Conservation (phyloP, 2,329 filamentous ascomycete species). For the Dactylellina parvicollis region DNA sequence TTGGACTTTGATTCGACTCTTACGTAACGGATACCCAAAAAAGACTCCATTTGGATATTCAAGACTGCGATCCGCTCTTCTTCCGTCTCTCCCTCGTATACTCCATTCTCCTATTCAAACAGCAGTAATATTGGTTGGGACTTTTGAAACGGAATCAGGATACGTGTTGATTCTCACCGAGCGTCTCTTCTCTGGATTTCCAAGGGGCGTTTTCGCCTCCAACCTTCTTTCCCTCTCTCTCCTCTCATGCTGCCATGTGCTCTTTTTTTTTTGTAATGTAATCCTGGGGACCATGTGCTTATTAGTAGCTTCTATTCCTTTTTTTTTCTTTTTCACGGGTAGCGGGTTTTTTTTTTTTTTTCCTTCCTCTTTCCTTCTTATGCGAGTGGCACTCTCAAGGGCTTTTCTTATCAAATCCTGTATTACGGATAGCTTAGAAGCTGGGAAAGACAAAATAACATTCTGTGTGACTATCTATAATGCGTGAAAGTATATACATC, state of each 20-base stretch:
- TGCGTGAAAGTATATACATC: no score
- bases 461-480: constrained; percentile 19
- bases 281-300: constrained; percentile 23
- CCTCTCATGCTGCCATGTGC: no score
- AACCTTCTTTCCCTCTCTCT: constrained; percentile 3
- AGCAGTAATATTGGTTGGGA: not conserved
- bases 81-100: not conserved
- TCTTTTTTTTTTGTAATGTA: constrained; percentile 2
- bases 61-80: constrained; percentile 2
- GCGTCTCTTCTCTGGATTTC: not conserved
- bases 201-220: not conserved
- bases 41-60: constrained; percentile 7
- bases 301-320: constrained; percentile 12
- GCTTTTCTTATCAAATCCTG: constrained; percentile 30
- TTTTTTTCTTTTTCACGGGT: constrained; percentile 27
- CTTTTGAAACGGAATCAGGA: no score
- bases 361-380: constrained; percentile 19
- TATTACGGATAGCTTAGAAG: constrained; percentile 22
- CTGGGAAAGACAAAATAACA: constrained; percentile 10
- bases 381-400: constrained; percentile 21
- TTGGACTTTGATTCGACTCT: constrained; percentile 22
- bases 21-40: constrained; percentile 41
- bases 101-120: not conserved
- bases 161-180: no score
- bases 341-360: constrained; percentile 35